Evolutionary conservation across 2,329 filamentous ascomycete genomes (phyloP), one percentile per base, ranked within the genome.

Genomic region (Aspergillus caelatus): DNA sequence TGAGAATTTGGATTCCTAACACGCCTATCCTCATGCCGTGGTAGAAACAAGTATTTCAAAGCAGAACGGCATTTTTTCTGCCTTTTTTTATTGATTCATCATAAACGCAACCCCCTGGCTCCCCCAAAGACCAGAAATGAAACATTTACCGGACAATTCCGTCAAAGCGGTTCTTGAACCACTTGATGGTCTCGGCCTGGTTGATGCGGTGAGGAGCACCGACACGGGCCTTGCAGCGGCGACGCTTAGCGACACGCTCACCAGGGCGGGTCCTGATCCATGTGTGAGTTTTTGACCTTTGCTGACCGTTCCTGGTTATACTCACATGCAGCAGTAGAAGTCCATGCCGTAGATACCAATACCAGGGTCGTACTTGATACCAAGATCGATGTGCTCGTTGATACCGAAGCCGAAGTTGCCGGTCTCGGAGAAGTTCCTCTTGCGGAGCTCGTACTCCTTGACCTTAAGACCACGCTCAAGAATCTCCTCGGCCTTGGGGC

Each of bases 331-430:
- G 92, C 91, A 94, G 91, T 97, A 99, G 87, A 99, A 99, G 87
- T 99, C 95, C 95, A 99, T 99, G 83, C 95, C 94, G 88, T 97
- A 97, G 83, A 97, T 97, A 90, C 94, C 94, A 77, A 97, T 97
- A 71, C 88, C 91, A 71, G 94, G 94, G 86, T 97, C 94, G 88
- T 97, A 97, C 91, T 99, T 99, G 92, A 99, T 99, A 80, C 95
- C 95, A 79, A 99, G 89, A 89, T 99, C 95, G 85, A 99, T 99
- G 91, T 99, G 95, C 88, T 99, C 95, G 86, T 88, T 93, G 88
- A 99, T 99, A 88, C 95, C 95, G 89, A 99, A 99, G 77, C 95
- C 95, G 83, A 99, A 99, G 91, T 97, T 97, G 82, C 95, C 95
- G 74, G 94, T 98, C 89, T 97, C 93, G 81, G 91, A 94, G 91